phyloP scores from a whole-genome alignment of 805 yeast genomes.

The Saitoella complicata region DNA sequence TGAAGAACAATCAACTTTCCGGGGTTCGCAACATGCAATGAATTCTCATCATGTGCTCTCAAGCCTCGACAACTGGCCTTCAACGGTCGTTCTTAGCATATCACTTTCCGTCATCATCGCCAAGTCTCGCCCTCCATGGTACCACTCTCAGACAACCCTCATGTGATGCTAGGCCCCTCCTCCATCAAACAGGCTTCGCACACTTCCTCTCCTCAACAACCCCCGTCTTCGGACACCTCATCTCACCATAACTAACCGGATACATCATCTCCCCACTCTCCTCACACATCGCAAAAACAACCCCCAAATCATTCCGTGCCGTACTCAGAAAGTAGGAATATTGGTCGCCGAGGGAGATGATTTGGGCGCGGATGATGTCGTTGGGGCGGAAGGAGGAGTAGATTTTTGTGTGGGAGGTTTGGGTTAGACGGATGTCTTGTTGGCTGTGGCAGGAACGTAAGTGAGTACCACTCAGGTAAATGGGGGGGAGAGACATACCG shows the following conservation, averaged over 20 bases:
- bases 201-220: slow-evolving; percentile 66
- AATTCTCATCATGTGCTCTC: no score
- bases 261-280: slow-evolving; percentile 61
- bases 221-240: slow-evolving; percentile 68
- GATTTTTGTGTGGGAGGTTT: slow-evolving; percentile 71
- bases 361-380: slow-evolving; percentile 68
- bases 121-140: no score
- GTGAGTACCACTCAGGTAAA: neutral
- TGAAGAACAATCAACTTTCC: no score
- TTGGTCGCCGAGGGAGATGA: slow-evolving; percentile 82
- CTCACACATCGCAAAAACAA: slow-evolving; percentile 64
- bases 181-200: slow-evolving; percentile 48
- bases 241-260: slow-evolving; percentile 90
- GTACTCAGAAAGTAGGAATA: slow-evolving; percentile 77
- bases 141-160: no score
- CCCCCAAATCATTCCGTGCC: slow-evolving; percentile 83
- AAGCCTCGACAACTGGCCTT: no score
- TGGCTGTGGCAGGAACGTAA: slow-evolving; percentile 26
- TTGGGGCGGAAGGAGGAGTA: slow-evolving; percentile 76
- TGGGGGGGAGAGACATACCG: slow-evolving; percentile 6
- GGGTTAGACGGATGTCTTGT: slow-evolving; percentile 82
- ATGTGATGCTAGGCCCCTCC: no score
- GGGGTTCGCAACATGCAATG: no score
- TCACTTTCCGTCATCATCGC: no score
- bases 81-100: no score